These are phyloP conservation scores for Fusarium nygamai DNA, from an alignment of 2,329 filamentous ascomycete genomes.

Conservation along the genomic window DNA sequence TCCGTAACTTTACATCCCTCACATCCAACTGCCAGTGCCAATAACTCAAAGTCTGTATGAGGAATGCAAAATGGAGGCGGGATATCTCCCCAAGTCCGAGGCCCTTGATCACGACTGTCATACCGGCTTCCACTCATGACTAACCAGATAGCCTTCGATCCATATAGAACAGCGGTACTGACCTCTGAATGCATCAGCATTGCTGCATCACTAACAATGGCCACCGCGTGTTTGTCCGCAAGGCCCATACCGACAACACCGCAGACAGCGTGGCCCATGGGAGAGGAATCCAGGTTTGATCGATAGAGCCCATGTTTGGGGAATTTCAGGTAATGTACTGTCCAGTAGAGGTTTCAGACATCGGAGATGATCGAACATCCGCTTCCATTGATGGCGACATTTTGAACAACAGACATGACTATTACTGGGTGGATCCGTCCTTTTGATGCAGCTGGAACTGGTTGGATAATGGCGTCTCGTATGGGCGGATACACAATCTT, in stretches of 20 bases:
- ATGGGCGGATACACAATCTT: neutral
- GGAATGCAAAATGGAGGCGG: neutral
- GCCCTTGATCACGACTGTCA: neutral
- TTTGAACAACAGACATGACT: neutral
- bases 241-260: neutral
- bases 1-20: neutral
- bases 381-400: neutral
- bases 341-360: neutral
- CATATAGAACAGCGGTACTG: neutral
- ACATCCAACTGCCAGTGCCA: neutral
- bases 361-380: neutral
- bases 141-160: neutral
- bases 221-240: neutral
- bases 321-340: neutral
- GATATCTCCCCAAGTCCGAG: neutral
- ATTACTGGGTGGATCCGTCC: neutral
- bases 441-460: neutral
- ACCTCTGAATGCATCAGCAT: neutral
- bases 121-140: neutral
- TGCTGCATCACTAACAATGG: neutral
- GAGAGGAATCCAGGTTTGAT: neutral
- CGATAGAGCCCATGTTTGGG: neutral
- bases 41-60: neutral
- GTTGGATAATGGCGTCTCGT: neutral
- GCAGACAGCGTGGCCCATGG: neutral